These are phyloP conservation scores for Solanum rostratum DNA, from an alignment of 257 asterid genomes.

Conservation along the genomic window DNA sequence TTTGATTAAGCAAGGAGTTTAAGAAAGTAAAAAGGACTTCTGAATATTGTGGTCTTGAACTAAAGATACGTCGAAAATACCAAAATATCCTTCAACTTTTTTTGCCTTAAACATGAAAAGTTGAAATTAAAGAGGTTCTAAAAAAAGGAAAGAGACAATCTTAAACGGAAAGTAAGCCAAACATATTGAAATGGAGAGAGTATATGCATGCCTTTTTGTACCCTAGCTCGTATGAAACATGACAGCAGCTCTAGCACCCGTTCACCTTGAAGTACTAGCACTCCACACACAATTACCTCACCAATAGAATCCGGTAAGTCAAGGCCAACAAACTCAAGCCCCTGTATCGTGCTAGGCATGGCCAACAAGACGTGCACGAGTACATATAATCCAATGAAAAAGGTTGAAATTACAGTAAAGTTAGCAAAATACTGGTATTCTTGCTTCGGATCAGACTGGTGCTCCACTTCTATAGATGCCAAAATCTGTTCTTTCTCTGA, in stretches of 20 bases:
- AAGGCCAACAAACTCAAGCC: slow-evolving; percentile 93
- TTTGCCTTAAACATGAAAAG: not conserved
- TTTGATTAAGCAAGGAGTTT: not conserved
- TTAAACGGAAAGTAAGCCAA: not conserved
- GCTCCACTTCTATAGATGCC: slow-evolving; percentile 76
- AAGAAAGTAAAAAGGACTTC: not conserved
- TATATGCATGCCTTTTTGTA: slow-evolving; percentile 52
- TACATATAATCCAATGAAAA: slow-evolving; percentile 53
- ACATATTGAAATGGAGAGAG: not conserved
- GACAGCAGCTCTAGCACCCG: slow-evolving; percentile 69
- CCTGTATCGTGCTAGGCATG: slow-evolving; percentile 66
- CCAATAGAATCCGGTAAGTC: slow-evolving; percentile 98
- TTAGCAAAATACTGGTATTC: slow-evolving; percentile 83
- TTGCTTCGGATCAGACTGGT: slow-evolving; percentile 69
- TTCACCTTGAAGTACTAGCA: slow-evolving; percentile 85
- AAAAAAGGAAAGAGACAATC: not conserved
- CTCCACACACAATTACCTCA: slow-evolving; percentile 75
- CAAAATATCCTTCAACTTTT: not conserved
- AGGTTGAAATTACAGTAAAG: slow-evolving; percentile 59
- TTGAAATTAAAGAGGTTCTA: not conserved
- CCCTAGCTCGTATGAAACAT: slow-evolving; percentile 89
- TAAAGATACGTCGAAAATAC: not conserved
- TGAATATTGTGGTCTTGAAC: not conserved
- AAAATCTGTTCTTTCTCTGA: slow-evolving; percentile 85
- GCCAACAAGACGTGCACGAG: slow-evolving; percentile 63